phyloP scores from a whole-genome alignment of 2,329 filamentous ascomycete species.

The Parascedosporium putredinis region DNA sequence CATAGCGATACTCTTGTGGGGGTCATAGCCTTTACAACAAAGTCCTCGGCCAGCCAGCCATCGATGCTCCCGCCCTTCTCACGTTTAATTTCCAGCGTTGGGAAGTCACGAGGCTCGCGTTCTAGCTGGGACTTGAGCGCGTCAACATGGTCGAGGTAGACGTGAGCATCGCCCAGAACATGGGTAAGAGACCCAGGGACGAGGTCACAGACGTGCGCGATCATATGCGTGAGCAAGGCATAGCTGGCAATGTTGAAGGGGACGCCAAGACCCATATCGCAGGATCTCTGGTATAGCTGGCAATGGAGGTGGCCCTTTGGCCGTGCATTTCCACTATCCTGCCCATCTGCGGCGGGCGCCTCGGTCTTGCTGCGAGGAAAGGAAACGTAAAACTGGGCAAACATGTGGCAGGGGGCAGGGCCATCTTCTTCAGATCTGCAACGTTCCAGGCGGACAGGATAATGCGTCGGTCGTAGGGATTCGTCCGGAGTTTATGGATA shows the following conservation, averaged over 20 bases:
- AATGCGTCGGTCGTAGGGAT: slow-evolving; percentile 81
- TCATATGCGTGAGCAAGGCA: slow-evolving; percentile 87
- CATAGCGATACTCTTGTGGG: slow-evolving; percentile 89
- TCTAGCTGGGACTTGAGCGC: slow-evolving; percentile 72
- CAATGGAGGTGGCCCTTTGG: slow-evolving; percentile 67
- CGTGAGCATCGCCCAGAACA: slow-evolving; percentile 96
- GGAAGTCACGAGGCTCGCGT: slow-evolving; percentile 72
- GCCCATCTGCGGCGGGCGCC: slow-evolving; percentile 18
- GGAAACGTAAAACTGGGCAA: slow-evolving; percentile 89
- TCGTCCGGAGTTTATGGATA: slow-evolving; percentile 72
- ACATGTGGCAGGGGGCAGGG: slow-evolving; percentile 91
- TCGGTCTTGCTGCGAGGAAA: slow-evolving; percentile 39
- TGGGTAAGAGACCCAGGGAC: slow-evolving; percentile 82
- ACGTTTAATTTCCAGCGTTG: slow-evolving; percentile 61
- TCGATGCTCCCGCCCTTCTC: slow-evolving; percentile 69
- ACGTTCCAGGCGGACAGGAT: slow-evolving; percentile 94
- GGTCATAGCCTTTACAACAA: slow-evolving; percentile 82
- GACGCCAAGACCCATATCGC: slow-evolving; percentile 94
- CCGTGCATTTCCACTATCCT: slow-evolving; percentile 38
- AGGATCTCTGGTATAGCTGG: slow-evolving; percentile 84
- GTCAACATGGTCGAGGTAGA: slow-evolving; percentile 87
- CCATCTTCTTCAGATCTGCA: slow-evolving; percentile 75
- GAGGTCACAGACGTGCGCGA: slow-evolving; percentile 77
- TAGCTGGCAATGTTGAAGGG: slow-evolving; percentile 98
- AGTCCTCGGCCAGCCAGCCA: slow-evolving; percentile 81